These are phyloP conservation scores for Colletotrichum sp. DNA, from an alignment of 2,329 filamentous ascomycete genomes.

Conservation along the genomic window DNA sequence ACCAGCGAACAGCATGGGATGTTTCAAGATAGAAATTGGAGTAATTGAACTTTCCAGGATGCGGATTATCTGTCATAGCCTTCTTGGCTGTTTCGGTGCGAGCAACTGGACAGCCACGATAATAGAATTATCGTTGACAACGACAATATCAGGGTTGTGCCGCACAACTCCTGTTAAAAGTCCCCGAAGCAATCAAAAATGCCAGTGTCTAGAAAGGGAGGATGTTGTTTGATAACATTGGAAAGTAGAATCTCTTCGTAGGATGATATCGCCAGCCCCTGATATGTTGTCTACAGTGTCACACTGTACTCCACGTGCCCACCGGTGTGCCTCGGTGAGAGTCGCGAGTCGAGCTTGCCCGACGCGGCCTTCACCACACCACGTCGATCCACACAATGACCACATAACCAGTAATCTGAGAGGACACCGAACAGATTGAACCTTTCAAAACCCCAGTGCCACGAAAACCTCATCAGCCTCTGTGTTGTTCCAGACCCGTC, in stretches of 20 bases:
- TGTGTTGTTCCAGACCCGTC: background rate
- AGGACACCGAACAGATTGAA: background rate
- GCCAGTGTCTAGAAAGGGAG: background rate
- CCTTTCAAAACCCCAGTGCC: background rate
- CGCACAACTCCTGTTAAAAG: background rate
- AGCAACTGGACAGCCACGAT: background rate
- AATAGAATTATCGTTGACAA: background rate
- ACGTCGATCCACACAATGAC: background rate
- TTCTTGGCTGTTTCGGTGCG: background rate
- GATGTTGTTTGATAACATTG: background rate
- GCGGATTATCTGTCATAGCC: background rate
- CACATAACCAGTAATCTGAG: background rate
- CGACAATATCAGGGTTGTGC: background rate
- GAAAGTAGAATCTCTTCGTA: background rate
- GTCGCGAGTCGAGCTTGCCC: background rate
- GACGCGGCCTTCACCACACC: background rate
- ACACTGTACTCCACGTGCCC: background rate
- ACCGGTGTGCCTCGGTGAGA: background rate
- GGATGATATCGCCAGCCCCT: background rate
- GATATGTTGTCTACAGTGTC: background rate
- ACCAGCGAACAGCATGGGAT: background rate
- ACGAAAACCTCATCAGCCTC: background rate
- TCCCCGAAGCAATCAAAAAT: background rate
- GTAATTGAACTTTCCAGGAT: background rate
- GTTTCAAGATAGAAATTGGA: background rate